Conservation (phyloP, 2,329 filamentous ascomycete genomes). For the Nigrospora oryzae region DNA sequence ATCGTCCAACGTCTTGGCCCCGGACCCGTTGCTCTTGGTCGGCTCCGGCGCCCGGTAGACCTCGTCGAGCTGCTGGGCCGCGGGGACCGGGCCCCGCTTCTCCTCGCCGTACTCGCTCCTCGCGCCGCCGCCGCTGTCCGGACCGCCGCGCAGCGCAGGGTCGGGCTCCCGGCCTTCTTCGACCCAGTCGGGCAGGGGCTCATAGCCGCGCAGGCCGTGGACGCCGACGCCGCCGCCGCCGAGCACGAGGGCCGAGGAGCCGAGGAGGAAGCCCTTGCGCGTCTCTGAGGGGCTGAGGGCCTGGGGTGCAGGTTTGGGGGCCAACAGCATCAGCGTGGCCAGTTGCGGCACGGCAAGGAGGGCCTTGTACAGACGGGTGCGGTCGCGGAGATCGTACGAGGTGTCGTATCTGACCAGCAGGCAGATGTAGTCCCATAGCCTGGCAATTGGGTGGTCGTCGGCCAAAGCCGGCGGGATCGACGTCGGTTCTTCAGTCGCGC, state of each 20-base stretch:
- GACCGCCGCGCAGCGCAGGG: conserved; percentile 48
- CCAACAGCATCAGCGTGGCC: conserved; percentile 81
- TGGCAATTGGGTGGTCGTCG: conserved; percentile 59
- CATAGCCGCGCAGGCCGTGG: conserved; percentile 71
- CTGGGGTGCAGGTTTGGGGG: conserved; percentile 89
- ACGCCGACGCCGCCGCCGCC: conserved; percentile 67
- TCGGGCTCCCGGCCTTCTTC: conserved; percentile 72
- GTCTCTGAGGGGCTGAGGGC: conserved; percentile 82
- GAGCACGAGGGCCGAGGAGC: conserved; percentile 78
- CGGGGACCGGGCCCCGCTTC: conserved; percentile 38
- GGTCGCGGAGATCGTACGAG: conserved; percentile 90
- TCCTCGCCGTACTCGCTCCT: conserved; percentile 28
- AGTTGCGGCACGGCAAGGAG: conserved; percentile 79
- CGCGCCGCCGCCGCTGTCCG: conserved; percentile 19
- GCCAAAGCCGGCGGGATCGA: conserved; percentile 22
- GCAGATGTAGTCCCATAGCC: conserved; percentile 78
- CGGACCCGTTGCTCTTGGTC: conserved; percentile 23
- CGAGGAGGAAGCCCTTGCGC: conserved; percentile 68
- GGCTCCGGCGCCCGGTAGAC: conserved; percentile 34
- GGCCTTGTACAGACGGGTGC: conserved; percentile 78
- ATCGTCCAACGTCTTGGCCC: conserved; percentile 79
- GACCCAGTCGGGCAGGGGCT: conserved; percentile 78
- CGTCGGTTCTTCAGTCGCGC: conserved; percentile 10
- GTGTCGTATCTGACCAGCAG: conserved; percentile 85
- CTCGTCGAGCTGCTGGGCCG: conserved; percentile 56